Base-by-base conservation (phyloP, 2,329 filamentous ascomycete species). In the Sporothrix mexicana region DNA sequence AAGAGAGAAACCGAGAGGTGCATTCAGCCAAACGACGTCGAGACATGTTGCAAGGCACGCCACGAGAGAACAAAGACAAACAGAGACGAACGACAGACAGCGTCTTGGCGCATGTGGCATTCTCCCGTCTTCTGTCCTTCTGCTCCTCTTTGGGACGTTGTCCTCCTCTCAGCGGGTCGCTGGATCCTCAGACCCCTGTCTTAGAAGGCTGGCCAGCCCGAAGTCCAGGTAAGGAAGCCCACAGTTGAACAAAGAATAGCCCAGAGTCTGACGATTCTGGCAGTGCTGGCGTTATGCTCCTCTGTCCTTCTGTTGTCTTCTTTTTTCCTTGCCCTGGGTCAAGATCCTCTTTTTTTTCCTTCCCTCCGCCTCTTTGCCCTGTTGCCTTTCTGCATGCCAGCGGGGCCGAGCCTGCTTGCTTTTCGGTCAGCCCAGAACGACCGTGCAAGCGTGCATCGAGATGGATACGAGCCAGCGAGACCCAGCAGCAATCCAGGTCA, bases 331-430 rank as follows among this genome's bases (percentile, higher is more conserved):
- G 5, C 30, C 30, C 30, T 36, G 30, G 30, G 30, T 36, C 30
- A 36, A 36, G 30, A 36, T 51, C 23, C 45, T 51, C 43, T 25
- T 41, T 30, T 36, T 45, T 57, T 57, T n/a, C 23, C 9, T 49
- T 53, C 8, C 30, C 36, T 55, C 49, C 51, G 36, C 41, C 20
- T 17, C 53, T 69, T 59, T 59, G 67, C 67, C 30, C 67, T 41
- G 62, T 30, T 68, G 25, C 15, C 66, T 51, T 36, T 61, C 23
- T 70, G 68, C 68, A 61, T 49, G 68, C 20, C 53, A 61, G 68
- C 53, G 68, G 68, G 41, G 13, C 68, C 41, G n/a, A 20, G 20
- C 53, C 53, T 57, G 51, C 41, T 36, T 49, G 51, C 20, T 59
- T 47, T 59, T 57, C n/a, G 36, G 68, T 49, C 51, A 70, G 36